Percentiles rank a stretch among this genome's conserved stretches.
These are phyloP conservation scores for Basidioascus undulatus DNA, from an alignment of 768 basidiomycete genomes.

Conservation along the genomic window DNA sequence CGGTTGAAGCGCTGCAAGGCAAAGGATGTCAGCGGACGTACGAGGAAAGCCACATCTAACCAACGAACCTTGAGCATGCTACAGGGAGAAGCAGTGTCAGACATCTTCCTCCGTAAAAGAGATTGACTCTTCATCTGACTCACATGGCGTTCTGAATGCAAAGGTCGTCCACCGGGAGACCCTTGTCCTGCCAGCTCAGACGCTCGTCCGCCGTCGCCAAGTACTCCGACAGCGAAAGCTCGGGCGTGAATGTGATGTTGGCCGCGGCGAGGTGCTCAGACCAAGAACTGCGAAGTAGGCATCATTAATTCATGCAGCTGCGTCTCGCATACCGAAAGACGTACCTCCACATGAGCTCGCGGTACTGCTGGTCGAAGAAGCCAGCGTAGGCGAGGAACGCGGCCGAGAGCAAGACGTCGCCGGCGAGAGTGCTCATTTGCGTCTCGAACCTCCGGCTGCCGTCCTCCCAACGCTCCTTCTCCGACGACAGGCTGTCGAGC, in stretches of 20 bases:
- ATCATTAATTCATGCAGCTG: too few relatives aligned
- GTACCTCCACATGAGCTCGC: constrained; percentile 88
- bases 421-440: constrained; percentile 96
- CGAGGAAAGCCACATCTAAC: too few relatives aligned
- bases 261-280: constrained; percentile 66
- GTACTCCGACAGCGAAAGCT: constrained; percentile 82
- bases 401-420: constrained; percentile 82
- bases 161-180: constrained; percentile 81
- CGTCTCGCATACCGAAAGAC: too few relatives aligned
- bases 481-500: constrained; percentile 79
- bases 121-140: too few relatives aligned
- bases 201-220: constrained; percentile 92
- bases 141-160: constrained; percentile 99
- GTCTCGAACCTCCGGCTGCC: constrained; percentile 88
- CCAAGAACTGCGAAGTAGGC: too few relatives aligned
- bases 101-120: too few relatives aligned
- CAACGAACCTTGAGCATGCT: too few relatives aligned
- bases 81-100: too few relatives aligned
- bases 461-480: constrained; percentile 76
- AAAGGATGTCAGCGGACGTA: too few relatives aligned
- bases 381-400: constrained; percentile 93
- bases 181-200: constrained; percentile 81
- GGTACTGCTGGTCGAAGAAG: constrained; percentile 96
- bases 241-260: constrained; percentile 70
- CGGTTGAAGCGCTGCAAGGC: constrained; percentile 88